phyloP scores from a whole-genome alignment of 306 rosid genomes.

The Aeschynomene evenia region DNA sequence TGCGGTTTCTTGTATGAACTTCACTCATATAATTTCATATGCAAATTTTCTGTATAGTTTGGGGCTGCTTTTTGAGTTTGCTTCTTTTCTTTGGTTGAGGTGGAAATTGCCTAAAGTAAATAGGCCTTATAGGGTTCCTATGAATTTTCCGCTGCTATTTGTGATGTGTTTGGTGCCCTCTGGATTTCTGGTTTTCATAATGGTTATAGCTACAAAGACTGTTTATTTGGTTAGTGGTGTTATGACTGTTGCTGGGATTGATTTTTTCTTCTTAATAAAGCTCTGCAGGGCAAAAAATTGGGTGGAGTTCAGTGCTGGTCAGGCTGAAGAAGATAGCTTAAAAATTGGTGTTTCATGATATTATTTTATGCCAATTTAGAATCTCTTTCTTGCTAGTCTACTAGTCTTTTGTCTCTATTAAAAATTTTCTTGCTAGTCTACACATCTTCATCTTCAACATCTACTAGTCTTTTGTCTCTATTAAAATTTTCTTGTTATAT shows the following conservation, averaged over 20 bases:
- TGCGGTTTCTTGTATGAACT: constrained; percentile 42
- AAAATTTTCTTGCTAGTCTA: too few relatives aligned
- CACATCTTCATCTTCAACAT: too few relatives aligned
- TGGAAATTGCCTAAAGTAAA: constrained; percentile 37
- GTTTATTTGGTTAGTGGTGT: constrained; percentile 48
- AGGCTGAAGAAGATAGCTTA: not conserved
- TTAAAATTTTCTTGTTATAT: too few relatives aligned
- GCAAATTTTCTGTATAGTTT: constrained; percentile 61
- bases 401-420: too few relatives aligned
- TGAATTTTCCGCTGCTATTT: constrained; percentile 37
- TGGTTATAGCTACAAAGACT: constrained; percentile 44
- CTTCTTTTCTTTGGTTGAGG: constrained; percentile 56
- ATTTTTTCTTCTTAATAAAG: constrained; percentile 40
- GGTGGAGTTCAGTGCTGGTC: not conserved
- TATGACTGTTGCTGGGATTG: constrained; percentile 48
- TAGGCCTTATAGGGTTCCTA: constrained; percentile 56
- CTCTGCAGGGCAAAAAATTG: constrained; percentile 35
- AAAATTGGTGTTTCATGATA: not conserved
- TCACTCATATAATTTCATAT: constrained; percentile 34
- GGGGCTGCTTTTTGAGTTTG: constrained; percentile 61
- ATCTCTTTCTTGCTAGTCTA: too few relatives aligned
- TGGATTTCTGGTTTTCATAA: constrained; percentile 42
- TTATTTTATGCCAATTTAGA: too few relatives aligned
- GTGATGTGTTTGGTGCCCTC: constrained; percentile 56
- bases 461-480: too few relatives aligned